Evolutionary conservation across 768 basidiomycete genomes (phyloP).

Genomic region (Phlebiopsis flavidoalba): DNA sequence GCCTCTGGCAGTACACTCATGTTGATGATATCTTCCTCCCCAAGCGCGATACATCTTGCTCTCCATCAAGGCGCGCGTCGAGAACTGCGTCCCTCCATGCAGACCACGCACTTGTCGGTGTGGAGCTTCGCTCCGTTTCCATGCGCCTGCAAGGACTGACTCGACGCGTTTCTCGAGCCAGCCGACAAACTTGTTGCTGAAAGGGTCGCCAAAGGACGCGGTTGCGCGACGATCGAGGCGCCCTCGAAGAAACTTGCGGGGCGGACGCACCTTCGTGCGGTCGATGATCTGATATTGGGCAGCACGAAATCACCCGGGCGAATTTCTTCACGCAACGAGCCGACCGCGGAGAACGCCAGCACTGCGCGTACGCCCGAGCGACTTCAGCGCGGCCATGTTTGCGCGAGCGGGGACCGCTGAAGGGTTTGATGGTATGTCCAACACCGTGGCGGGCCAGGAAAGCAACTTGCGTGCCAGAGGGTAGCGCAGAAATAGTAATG

Average conservation of each 20-base stretch:
- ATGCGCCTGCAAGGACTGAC: slow-evolving; percentile 53
- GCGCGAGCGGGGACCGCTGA: slow-evolving; percentile 81
- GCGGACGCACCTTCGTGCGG: slow-evolving; percentile 93
- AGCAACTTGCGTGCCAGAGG: slow-evolving; percentile 74
- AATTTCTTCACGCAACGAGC: slow-evolving; percentile 91
- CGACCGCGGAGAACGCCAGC: slow-evolving; percentile 93
- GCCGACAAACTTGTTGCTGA: slow-evolving; percentile 54
- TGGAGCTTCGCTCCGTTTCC: slow-evolving; percentile 66
- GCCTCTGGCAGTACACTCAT: slow-evolving; percentile 97
- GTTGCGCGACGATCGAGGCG: slow-evolving; percentile 82
- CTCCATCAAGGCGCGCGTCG: slow-evolving; percentile 94
- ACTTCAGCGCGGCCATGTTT: slow-evolving; percentile 94
- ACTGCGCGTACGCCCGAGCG: slow-evolving; percentile 84
- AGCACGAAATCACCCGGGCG: slow-evolving; percentile 84
- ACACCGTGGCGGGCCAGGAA: slow-evolving; percentile 89
- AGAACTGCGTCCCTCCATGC: slow-evolving; percentile 98
- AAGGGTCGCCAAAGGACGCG: slow-evolving; percentile 91
- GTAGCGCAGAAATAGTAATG: slow-evolving; percentile 86
- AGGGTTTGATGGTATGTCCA: slow-evolving; percentile 75
- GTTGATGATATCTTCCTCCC: slow-evolving; percentile 93
- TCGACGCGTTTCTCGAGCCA: slow-evolving; percentile 67
- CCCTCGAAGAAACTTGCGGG: slow-evolving; percentile 85
- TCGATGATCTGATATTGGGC: slow-evolving; percentile 86
- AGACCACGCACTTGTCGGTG: slow-evolving; percentile 80
- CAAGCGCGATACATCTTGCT: slow-evolving; percentile 88